Evolutionary conservation across 306 rosid species (phyloP).

Genomic region (Elaeagnus macrophylla): DNA sequence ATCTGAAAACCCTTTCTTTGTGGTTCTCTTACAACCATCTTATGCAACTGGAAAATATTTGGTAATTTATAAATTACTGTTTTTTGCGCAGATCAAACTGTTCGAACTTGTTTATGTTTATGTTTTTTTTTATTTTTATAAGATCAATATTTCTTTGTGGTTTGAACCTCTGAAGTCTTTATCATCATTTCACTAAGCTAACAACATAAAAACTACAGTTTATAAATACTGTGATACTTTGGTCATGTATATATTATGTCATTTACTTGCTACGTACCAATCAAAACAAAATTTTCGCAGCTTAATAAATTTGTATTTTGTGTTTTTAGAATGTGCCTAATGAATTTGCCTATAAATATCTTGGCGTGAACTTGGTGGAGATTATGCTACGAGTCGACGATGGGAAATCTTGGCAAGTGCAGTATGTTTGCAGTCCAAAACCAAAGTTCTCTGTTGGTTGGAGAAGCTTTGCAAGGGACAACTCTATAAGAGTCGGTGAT

Average conservation of each 20-base stretch:
- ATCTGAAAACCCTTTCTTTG: neutral
- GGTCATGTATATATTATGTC: too few species aligned
- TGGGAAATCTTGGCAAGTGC: constrained; percentile 3
- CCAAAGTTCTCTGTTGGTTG: constrained; percentile 1
- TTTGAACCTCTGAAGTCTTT: too few species aligned
- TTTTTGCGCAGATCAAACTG: neutral
- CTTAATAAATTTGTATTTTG: too few species aligned
- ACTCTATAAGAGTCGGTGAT: constrained; percentile 11
- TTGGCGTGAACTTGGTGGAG: too few species aligned
- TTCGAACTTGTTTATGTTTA: too few species aligned
- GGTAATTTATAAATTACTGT: constrained; percentile 9
- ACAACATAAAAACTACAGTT: too few species aligned
- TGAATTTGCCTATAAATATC: neutral
- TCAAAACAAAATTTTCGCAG: too few species aligned
- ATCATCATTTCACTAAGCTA: too few species aligned
- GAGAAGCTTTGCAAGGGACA: constrained; percentile 14
- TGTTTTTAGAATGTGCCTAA: neutral
- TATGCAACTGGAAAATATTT: neutral
- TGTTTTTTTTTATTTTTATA: too few species aligned
- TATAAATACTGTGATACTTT: too few species aligned
- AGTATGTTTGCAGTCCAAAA: neutral
- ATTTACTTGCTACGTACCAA: too few species aligned
- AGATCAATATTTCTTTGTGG: too few species aligned
- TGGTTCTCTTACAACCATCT: neutral
- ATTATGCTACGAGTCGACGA: constrained; percentile 8